A percentile compares a stretch with the other conserved stretches of the same genome.
phyloP scores from a whole-genome alignment of 331 rosid species.

The Prunus yedoensis region DNA sequence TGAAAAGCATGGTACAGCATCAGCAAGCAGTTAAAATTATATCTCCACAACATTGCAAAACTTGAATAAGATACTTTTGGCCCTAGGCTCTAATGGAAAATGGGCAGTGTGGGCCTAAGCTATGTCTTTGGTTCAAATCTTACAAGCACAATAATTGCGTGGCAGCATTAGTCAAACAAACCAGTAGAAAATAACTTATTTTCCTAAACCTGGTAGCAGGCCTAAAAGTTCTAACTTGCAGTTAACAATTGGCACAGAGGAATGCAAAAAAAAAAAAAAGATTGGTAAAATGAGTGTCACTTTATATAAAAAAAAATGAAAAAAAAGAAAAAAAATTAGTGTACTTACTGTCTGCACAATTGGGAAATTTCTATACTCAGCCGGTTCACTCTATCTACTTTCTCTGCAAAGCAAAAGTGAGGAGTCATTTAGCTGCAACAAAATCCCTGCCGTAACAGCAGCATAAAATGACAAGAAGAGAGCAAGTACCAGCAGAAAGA shows the following conservation, averaged over 20 bases:
- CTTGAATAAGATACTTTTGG: not conserved
- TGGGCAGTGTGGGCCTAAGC: not conserved
- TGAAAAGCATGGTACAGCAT: constrained; percentile 1
- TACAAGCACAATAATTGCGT: not conserved
- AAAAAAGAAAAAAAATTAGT: not conserved
- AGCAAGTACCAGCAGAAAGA: constrained; percentile 60
- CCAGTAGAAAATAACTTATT: not conserved
- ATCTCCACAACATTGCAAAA: not conserved
- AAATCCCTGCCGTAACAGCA: constrained; percentile 21
- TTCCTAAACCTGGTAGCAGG: not conserved
- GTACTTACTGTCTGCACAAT: constrained; percentile 74
- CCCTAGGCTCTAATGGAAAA: not conserved
- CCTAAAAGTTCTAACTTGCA: not conserved
- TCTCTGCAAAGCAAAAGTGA: constrained; percentile 54
- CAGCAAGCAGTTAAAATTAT: not conserved
- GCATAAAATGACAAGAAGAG: not conserved
- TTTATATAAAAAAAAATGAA: constrained; percentile 1
- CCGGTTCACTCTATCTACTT: constrained; percentile 62
- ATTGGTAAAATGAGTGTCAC: not conserved
- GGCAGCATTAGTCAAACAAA: not conserved
- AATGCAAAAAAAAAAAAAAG: not conserved
- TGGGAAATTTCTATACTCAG: constrained; percentile 64
- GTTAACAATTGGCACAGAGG: not conserved
- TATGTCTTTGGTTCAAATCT: not conserved
- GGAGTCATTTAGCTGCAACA: constrained; percentile 6